phyloP scores from a whole-genome alignment of 768 basidiomycete species.

The Boletellus emodensis region DNA sequence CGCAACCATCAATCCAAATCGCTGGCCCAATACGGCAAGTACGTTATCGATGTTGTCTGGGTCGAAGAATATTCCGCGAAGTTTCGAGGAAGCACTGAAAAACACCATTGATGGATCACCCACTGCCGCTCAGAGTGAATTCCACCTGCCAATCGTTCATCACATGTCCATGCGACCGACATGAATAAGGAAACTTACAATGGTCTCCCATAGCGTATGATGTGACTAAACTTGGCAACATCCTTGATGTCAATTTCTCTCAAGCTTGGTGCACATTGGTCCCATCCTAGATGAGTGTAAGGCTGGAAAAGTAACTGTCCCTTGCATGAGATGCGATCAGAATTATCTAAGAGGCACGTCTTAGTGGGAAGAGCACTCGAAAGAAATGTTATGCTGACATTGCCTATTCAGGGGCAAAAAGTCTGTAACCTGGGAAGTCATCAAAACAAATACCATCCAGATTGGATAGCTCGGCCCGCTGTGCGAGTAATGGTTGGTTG shows the following conservation, averaged over 20 bases:
- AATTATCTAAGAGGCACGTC: constrained; percentile 3
- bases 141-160: background rate
- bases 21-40: background rate
- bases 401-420: constrained; percentile 2
- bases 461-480: background rate
- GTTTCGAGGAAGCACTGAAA: background rate
- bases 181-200: background rate
- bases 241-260: background rate
- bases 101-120: too few species aligned
- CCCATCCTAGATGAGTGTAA: constrained; percentile 14
- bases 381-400: background rate
- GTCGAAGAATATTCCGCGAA: background rate
- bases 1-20: background rate
- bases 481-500: constrained; percentile 8
- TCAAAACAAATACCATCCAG: constrained; percentile 18
- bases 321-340: background rate
- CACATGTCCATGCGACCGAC: too few species aligned
- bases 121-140: background rate
- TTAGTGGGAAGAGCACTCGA: too few species aligned
- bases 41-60: background rate
- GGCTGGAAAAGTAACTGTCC: constrained; percentile 4
- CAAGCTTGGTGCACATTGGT: constrained; percentile 2
- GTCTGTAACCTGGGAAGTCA: constrained; percentile 6
- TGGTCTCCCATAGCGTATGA: background rate
- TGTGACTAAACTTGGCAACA: background rate